A percentile compares a stretch with the other conserved stretches of the same genome.
phyloP scores from a whole-genome alignment of 768 basidiomycete species.

The Lentinula detonsa region DNA sequence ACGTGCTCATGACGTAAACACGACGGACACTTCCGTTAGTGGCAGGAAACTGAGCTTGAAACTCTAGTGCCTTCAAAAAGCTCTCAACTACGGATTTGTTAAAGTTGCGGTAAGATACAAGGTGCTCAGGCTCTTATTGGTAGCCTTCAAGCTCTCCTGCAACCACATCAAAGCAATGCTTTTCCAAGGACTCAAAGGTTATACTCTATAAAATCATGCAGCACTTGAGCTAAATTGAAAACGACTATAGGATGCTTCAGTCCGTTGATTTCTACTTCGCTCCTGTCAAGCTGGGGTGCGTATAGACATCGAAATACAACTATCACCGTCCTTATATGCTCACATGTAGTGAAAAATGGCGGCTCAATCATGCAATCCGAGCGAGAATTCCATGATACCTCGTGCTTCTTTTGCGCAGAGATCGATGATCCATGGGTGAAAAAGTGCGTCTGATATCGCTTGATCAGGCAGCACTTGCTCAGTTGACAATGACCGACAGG shows the following conservation, averaged over 20 bases:
- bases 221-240: background rate
- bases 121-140: too few species aligned
- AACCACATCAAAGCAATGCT: background rate
- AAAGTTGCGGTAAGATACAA: too few species aligned
- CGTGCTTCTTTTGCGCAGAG: conserved; percentile 1
- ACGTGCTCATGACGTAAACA: background rate
- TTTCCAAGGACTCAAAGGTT: background rate
- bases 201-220: background rate
- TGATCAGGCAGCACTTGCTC: background rate
- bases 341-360: background rate
- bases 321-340: background rate
- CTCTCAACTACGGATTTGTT: too few species aligned
- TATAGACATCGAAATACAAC: background rate
- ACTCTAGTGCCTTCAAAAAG: too few species aligned
- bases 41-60: too few species aligned
- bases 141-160: background rate
- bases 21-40: background rate
- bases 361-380: conserved; percentile 2
- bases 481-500: background rate
- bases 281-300: conserved; percentile 3
- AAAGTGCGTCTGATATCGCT: background rate
- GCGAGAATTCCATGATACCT: background rate
- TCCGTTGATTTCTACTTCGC: background rate
- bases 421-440: conserved; percentile 5
- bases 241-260: conserved; percentile 1